A percentile compares a stretch with the other conserved stretches of the same genome.
phyloP scores from a whole-genome alignment of 148 eudicot species.

The Rhododendron mucronatum region DNA sequence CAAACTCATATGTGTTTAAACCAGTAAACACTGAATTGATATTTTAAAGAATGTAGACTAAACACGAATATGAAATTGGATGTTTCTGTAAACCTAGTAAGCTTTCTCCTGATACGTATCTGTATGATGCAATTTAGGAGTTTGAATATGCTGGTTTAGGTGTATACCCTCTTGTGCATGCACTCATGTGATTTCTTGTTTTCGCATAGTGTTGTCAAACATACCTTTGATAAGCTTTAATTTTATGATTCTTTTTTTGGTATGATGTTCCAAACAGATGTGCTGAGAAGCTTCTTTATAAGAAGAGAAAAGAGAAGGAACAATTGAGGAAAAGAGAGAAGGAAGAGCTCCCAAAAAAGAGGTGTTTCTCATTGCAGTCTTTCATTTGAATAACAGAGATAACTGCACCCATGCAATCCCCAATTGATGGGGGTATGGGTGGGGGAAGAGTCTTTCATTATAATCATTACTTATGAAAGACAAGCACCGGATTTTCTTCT shows the following conservation, averaged over 20 bases:
- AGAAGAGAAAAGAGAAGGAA: constrained; percentile 56
- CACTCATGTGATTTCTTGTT: not conserved
- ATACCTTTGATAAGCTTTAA: not conserved
- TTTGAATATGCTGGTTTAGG: not conserved
- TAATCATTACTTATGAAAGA: not conserved
- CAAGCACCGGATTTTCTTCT: not conserved
- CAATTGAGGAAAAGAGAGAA: constrained; percentile 34
- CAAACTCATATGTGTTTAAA: not conserved
- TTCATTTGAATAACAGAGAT: not conserved
- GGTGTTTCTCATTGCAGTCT: constrained; percentile 29
- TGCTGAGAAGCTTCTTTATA: constrained; percentile 74
- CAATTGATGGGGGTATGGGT: not conserved
- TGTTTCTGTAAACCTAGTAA: not conserved
- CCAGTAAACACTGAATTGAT: not conserved
- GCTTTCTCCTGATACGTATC: not conserved
- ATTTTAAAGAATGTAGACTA: not conserved
- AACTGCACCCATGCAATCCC: not conserved
- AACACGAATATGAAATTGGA: not conserved
- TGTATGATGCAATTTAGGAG: not conserved
- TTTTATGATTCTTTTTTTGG: constrained; percentile 5
- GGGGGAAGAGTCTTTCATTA: not conserved
- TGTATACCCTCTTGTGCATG: not conserved
- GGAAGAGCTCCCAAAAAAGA: constrained; percentile 36
- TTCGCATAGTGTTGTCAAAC: not conserved
- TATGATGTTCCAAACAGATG: constrained; percentile 39